Conservation (phyloP, 768 basidiomycete species). For the Naganishia vishniacii region DNA sequence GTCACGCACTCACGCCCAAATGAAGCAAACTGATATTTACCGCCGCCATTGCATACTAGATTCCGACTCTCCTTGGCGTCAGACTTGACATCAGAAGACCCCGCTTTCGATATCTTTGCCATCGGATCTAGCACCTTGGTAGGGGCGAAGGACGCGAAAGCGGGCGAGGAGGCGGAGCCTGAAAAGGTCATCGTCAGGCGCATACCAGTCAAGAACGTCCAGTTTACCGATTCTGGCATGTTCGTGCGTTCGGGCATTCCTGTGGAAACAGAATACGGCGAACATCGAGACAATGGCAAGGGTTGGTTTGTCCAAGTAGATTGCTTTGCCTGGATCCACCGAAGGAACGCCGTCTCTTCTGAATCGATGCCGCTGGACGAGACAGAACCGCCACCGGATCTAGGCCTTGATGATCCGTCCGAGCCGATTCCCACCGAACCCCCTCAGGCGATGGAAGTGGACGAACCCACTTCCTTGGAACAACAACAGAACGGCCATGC, state of each 20-base stretch:
- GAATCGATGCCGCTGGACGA: not conserved
- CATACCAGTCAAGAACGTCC: conserved; percentile 6
- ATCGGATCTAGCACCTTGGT: not conserved
- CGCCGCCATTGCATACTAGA: not conserved
- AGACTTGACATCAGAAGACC: not conserved
- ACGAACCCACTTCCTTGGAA: not conserved
- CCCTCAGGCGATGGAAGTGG: not conserved
- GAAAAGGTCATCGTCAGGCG: not conserved
- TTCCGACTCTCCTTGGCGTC: not conserved
- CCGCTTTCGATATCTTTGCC: not conserved
- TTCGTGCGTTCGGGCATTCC: conserved; percentile 15
- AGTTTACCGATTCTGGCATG: conserved; percentile 22
- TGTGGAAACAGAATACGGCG: conserved; percentile 1
- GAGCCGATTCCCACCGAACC: no score
- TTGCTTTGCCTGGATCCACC: conserved; percentile 12
- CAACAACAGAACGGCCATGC: no score
- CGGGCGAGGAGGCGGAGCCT: not conserved
- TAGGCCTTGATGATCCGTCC: no score
- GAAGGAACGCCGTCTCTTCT: no score
- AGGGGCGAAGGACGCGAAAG: not conserved
- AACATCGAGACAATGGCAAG: conserved; percentile 2
- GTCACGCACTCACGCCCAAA: no score
- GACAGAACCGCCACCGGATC: no score
- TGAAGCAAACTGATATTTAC: no score
- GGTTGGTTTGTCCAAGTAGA: conserved; percentile 10